These are phyloP conservation scores for Imleria badia DNA, from an alignment of 768 basidiomycete species.

Conservation along the genomic window DNA sequence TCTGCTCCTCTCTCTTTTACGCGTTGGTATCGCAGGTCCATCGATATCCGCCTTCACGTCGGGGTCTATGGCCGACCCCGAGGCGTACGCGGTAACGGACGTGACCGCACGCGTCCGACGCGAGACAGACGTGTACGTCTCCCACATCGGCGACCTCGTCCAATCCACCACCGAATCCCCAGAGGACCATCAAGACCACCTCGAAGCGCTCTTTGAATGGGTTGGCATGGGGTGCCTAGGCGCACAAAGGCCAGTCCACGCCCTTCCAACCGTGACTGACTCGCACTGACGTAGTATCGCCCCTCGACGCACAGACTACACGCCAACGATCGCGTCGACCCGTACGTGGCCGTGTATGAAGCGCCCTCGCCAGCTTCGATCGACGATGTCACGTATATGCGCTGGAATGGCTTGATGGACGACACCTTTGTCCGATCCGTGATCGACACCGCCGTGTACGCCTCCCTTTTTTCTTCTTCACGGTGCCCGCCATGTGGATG, in stretches of 20 bases:
- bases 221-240: conserved; percentile 67
- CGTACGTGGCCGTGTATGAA: conserved; percentile 67
- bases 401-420: conserved; percentile 61
- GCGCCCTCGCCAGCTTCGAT: conserved; percentile 45
- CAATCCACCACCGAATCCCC: conserved; percentile 30
- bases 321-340: conserved; percentile 63
- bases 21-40: background rate
- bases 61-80: background rate
- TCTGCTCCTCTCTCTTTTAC: background rate
- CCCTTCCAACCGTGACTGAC: no score
- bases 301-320: no score
- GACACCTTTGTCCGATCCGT: conserved; percentile 53
- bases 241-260: no score
- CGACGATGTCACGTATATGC: conserved; percentile 50
- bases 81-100: background rate
- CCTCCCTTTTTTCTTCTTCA: background rate
- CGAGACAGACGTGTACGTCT: conserved; percentile 41
- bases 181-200: conserved; percentile 51
- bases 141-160: conserved; percentile 33
- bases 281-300: no score
- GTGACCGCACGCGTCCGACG: conserved; percentile 26
- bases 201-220: conserved; percentile 64
- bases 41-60: background rate
- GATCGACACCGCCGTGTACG: conserved; percentile 43
- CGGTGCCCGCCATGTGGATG: background rate